Base-by-base conservation (phyloP, 2,329 filamentous ascomycete species). In the Neonectria magnoliae region DNA sequence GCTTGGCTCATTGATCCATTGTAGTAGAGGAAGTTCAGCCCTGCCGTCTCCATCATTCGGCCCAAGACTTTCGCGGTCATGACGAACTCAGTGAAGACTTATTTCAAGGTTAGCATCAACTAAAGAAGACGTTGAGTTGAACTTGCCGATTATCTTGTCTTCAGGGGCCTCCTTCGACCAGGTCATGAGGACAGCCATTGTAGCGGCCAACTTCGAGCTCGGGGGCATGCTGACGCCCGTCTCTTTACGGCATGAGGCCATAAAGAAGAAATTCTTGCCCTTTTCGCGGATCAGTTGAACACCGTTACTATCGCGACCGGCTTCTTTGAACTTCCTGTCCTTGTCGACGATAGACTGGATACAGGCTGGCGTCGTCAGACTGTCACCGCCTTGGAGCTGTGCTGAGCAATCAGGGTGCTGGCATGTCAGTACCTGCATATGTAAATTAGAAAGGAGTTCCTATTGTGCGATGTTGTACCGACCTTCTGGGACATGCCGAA, bases 121-220 rank as follows among this genome's bases (percentile, higher is more conserved):
- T 2, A 0, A 0, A 27, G 16, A 38, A 36, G 14, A 9, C 2
- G 7, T 6, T 4, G 1, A 60, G 29, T 9, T 9, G 29, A 29
- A 10, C 76, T 70, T 67, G 80, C 80, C 71, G 16, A 83, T 79
- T 4, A 80, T 79, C 65, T 82, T 82, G 70, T 82, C 79, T 0
- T 76, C 50, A 0, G 80, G 80, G 0, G 64, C 61, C 0, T 77
- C 70, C 0, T 38, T 1, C 22, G 71, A 64, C 80, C 80, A 82
- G 1, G 72, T 71, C 1, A 74, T 22, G 1, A 80, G 65, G 0
- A 79, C 70, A 4, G 75, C 70, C 66, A 78, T 75, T 0, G 77
- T 68, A 0, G 71, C 75, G 0, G 73, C 73, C 0, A 78, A 53
- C 63, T 81, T 81, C 1, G 78, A 68, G 14, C 79, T 77, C 0